Conservation (phyloP, 805 yeast genomes). For the Ogataea trehaloabstinens region DNA sequence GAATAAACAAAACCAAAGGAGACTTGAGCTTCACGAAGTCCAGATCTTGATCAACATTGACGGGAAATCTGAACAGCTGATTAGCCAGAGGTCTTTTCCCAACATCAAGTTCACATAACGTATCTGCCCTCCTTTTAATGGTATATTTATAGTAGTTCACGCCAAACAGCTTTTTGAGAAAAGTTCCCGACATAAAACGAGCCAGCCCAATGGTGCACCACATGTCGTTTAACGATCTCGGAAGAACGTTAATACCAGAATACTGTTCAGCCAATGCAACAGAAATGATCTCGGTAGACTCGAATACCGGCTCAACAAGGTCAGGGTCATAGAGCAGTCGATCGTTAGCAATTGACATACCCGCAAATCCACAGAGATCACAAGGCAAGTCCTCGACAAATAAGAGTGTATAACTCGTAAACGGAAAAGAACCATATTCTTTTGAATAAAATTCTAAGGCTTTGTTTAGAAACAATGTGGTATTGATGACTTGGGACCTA, state of each 20-base stretch:
- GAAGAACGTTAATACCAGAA: constrained; percentile 90
- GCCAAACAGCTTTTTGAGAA: constrained; percentile 73
- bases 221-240: constrained; percentile 70
- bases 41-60: constrained; percentile 54
- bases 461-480: constrained; percentile 71
- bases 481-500: constrained; percentile 56
- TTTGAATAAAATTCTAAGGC: constrained; percentile 82
- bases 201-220: constrained; percentile 92
- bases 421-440: constrained; percentile 93
- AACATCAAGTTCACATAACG: constrained; percentile 69
- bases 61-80: constrained; percentile 65
- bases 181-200: constrained; percentile 75
- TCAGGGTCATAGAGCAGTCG: constrained; percentile 67
- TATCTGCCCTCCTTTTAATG: constrained; percentile 61
- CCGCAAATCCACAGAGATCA: constrained; percentile 66
- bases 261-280: constrained; percentile 82
- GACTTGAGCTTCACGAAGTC: constrained; percentile 75
- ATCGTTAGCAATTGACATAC: constrained; percentile 61
- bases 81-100: constrained; percentile 79
- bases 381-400: constrained; percentile 61
- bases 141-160: constrained; percentile 74
- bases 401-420: constrained; percentile 72
- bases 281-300: constrained; percentile 64
- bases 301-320: constrained; percentile 73
- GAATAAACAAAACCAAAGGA: constrained; percentile 77